These are phyloP conservation scores for Backusella macrospora DNA, from an alignment of 192 early-diverging fungal species.

Conservation along the genomic window DNA sequence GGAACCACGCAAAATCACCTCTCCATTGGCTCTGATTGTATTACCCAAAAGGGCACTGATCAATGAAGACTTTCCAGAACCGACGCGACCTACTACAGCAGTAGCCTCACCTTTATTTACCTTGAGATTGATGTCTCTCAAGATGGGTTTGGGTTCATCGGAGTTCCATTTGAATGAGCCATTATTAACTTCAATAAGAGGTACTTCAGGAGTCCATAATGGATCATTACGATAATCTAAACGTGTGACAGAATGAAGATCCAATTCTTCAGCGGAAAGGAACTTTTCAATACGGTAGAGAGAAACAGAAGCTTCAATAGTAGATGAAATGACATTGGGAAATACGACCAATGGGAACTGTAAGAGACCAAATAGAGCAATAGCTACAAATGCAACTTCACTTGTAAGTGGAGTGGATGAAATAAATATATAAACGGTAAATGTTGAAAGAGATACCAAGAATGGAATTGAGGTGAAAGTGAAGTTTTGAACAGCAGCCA, in stretches of 20 bases:
- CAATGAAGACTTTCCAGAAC: conserved; percentile 70
- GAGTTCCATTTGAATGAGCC: conserved; percentile 62
- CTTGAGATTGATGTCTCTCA: conserved; percentile 46
- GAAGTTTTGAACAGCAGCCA: conserved; percentile 73
- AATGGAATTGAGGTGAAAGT: conserved; percentile 86
- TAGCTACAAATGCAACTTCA: conserved; percentile 80
- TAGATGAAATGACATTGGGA: conserved; percentile 77
- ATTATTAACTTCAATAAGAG: conserved; percentile 50
- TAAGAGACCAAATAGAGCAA: conserved; percentile 91
- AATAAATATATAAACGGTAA: conserved; percentile 74
- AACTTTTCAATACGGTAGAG: conserved; percentile 80
- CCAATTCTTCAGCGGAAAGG: conserved; percentile 80
- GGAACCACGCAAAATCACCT: conserved; percentile 65
- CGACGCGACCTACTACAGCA: conserved; percentile 52
- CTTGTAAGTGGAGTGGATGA: conserved; percentile 56
- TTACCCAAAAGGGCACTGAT: conserved; percentile 86
- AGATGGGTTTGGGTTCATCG: conserved; percentile 35
- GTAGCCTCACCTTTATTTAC: conserved; percentile 42
- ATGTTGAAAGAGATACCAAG: conserved; percentile 84
- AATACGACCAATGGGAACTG: conserved; percentile 87
- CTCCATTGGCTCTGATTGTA: conserved; percentile 70
- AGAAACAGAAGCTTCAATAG: conserved; percentile 84
- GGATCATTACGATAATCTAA: conserved; percentile 36
- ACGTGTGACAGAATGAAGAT: conserved; percentile 61
- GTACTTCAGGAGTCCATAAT: conserved; percentile 17